Conservation (phyloP, 176 grass and related monocot genomes). For the Thinopyrum elongatum region DNA sequence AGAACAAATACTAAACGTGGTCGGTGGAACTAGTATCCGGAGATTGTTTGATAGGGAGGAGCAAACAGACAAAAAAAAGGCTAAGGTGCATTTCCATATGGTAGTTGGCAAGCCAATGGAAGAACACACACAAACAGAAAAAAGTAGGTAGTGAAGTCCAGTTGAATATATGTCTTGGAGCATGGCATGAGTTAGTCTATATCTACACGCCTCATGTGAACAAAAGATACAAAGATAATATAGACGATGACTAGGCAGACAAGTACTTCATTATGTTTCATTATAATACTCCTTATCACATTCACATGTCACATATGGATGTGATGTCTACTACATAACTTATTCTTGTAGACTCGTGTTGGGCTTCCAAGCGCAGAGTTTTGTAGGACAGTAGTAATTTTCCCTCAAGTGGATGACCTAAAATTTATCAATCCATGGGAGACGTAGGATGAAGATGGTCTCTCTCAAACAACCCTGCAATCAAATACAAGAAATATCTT, state of each 20-base stretch:
- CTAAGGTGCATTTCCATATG: not conserved
- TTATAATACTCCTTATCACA: not conserved
- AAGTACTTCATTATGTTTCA: not conserved
- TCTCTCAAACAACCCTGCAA: too few species aligned
- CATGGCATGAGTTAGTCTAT: not conserved
- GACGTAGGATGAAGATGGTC: too few species aligned
- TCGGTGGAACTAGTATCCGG: not conserved
- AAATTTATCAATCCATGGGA: too few species aligned
- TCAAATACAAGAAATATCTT: too few species aligned
- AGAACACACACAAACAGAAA: not conserved
- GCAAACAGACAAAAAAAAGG: not conserved
- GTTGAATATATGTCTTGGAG: not conserved
- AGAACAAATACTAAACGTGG: too few species aligned
- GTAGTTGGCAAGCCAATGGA: not conserved
- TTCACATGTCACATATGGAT: not conserved
- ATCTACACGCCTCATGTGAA: not conserved
- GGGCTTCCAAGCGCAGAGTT: too few species aligned
- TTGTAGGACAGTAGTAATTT: too few species aligned
- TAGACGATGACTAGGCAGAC: not conserved
- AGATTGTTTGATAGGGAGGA: not conserved
- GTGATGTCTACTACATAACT: too few species aligned
- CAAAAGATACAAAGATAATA: not conserved
- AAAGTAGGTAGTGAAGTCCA: not conserved
- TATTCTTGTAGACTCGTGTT: too few species aligned
- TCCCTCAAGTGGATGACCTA: too few species aligned